Evolutionary conservation across 2,329 filamentous ascomycete genomes (phyloP), one percentile per base, ranked within the genome.

Genomic region (Parafenestella ontariensis): DNA sequence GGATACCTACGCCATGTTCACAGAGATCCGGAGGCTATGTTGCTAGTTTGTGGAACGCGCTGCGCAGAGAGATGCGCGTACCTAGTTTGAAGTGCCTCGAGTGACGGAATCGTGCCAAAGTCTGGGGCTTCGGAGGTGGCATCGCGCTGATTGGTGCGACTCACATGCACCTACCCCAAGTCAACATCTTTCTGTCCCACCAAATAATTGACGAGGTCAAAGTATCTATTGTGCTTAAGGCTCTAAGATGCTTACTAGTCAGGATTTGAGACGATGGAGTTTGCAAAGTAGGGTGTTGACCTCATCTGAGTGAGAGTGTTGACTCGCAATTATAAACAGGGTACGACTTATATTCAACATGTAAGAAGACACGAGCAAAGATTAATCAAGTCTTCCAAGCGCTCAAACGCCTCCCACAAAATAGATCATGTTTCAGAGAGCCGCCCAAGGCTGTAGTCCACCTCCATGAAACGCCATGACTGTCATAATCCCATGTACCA

Each of bases 71-170:
- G 15, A n/a, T 29, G 36, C 46, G 42, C 41, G 49, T 51, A 58
- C 45, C 26, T 34, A 24, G 18, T 11, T 24, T 8, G 20, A 23
- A 4, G 21, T 40, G 17, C 37, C 37, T 40, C 7, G 11, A 45
- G 59, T 62, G 58, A 61, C 60, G 58, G 55, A 56, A 61, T 56
- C 18, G 15, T 34, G 11, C 31, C 37, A 39, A 41, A 52, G 36
- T 36, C 46, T 48, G 52, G 52, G 31, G 47, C 9, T 39, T 44
- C 59, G 56, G 56, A 54, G 56, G 37, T 59, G 24, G 24, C 39
- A 34, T 46, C n/a, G n/a, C 40, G 42, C 44, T 59, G 49, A 59
- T 59, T 59, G 56, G 56, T 24, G 37, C 37, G 7, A 24, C 37
- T n/a, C 5, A 7, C 37, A 13, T 23, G 20, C 5, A 34, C 31